These are phyloP conservation scores for Penicillium sp. DNA, from an alignment of 2,329 filamentous ascomycete genomes.

Conservation along the genomic window DNA sequence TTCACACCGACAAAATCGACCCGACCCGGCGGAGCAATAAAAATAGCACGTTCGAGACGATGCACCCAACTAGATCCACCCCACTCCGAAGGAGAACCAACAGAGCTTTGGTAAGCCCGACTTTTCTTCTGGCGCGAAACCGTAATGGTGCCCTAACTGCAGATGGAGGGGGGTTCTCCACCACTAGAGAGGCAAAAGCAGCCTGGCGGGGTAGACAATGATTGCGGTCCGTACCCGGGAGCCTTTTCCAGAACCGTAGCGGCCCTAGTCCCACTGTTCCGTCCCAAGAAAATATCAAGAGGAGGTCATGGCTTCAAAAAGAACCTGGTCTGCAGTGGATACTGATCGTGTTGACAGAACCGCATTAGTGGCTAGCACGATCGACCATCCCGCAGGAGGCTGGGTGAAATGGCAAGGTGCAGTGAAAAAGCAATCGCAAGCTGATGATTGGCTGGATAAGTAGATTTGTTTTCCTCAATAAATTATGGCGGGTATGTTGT, in stretches of 20 bases:
- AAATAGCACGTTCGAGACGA: constrained; percentile 3
- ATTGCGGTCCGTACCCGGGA: constrained; percentile 25
- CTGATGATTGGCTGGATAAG: constrained; percentile 15
- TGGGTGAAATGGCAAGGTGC: constrained; percentile 27
- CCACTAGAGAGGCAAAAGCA: constrained; percentile 17
- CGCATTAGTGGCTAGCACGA: constrained; percentile 23
- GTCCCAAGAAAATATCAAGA: background rate
- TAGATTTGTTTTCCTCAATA: constrained; percentile 10
- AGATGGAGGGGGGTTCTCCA: background rate
- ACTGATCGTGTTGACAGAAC: constrained; percentile 17
- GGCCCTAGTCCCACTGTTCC: background rate
- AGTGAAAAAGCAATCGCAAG: constrained; percentile 18
- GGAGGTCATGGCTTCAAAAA: constrained; percentile 13
- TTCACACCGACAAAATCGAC: constrained; percentile 29
- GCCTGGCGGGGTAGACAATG: constrained; percentile 12
- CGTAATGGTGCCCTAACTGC: constrained; percentile 12
- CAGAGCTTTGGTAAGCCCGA: background rate
- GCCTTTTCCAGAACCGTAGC: constrained; percentile 21
- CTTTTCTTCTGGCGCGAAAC: background rate
- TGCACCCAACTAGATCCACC: constrained; percentile 11
- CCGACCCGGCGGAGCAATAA: constrained; percentile 10
- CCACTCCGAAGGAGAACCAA: background rate
- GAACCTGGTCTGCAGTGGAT: constrained; percentile 14
- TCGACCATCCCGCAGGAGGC: constrained; percentile 32
- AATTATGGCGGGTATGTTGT: constrained; percentile 22